Evolutionary conservation across 1,139 yeast genomes (phyloP).

Genomic region (Candida sp.): DNA sequence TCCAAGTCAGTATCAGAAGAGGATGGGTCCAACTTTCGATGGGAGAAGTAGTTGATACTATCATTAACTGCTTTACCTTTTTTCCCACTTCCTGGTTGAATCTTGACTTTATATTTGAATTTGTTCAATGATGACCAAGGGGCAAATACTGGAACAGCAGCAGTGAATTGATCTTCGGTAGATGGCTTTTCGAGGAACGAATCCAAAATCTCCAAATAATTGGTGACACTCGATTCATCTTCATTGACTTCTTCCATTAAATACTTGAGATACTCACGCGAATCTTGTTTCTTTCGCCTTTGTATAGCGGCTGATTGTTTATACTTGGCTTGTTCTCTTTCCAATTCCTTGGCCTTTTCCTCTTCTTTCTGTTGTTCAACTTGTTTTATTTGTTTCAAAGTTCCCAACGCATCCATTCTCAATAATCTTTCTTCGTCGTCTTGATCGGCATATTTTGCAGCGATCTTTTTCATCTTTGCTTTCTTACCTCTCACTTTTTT

Average conservation of each 20-base stretch:
- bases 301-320: constrained; percentile 21
- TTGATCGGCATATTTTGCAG: constrained; percentile 81
- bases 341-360: constrained; percentile 23
- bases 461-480: constrained; percentile 78
- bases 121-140: constrained; percentile 84
- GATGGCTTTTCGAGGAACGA: constrained; percentile 41
- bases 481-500: constrained; percentile 74
- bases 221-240: constrained; percentile 26
- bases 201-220: constrained; percentile 40
- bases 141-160: constrained; percentile 83
- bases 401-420: constrained; percentile 81
- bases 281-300: constrained; percentile 46
- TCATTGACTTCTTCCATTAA: constrained; percentile 32
- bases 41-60: constrained; percentile 54
- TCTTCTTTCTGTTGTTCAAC: constrained; percentile 22
- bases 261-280: constrained; percentile 49
- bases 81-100: constrained; percentile 84
- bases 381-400: constrained; percentile 63
- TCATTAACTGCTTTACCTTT: constrained; percentile 86
- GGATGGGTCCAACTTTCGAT: constrained; percentile 51
- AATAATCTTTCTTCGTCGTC: constrained; percentile 82
- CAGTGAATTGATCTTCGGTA: constrained; percentile 42
- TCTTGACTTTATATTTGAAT: constrained; percentile 77
- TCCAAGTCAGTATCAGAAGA: constrained; percentile 53
- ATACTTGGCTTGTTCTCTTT: constrained; percentile 19